phyloP scores from a whole-genome alignment of 2,329 filamentous ascomycete genomes.

The Ceratocystis harringtonii region DNA sequence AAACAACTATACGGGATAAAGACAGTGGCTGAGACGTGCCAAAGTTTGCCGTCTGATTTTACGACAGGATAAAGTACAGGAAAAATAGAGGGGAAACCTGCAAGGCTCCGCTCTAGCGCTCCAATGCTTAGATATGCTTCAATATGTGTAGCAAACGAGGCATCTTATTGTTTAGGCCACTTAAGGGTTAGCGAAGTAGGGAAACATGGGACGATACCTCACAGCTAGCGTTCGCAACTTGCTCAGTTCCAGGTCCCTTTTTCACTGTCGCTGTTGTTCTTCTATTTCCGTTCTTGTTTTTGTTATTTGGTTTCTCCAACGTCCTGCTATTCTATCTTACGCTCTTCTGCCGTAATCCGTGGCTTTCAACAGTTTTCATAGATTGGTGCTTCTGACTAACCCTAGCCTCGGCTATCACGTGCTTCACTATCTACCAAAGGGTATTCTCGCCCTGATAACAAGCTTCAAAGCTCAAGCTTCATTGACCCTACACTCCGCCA shows the following conservation, averaged over 20 bases:
- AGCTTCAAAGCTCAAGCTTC: neutral
- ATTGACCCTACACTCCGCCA: too few species aligned
- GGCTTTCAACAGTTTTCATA: neutral
- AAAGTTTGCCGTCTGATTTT: neutral
- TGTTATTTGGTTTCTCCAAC: too few species aligned
- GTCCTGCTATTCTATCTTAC: too few species aligned
- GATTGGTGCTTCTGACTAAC: neutral
- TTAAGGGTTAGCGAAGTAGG: too few species aligned
- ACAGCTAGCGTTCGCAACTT: too few species aligned
- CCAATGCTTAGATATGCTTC: neutral
- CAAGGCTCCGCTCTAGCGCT: neutral
- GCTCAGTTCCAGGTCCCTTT: too few species aligned
- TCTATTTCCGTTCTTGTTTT: too few species aligned
- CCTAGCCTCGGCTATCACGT: neutral
- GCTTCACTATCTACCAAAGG: neutral
- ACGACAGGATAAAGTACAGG: neutral
- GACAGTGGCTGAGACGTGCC: neutral
- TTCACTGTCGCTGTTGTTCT: too few species aligned
- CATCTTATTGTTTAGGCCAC: neutral
- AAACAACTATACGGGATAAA: neutral
- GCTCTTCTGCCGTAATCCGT: too few species aligned
- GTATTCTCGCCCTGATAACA: neutral
- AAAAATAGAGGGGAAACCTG: neutral
- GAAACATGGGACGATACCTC: too few species aligned
- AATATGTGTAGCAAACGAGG: neutral